Percentiles rank a stretch among this genome's conserved stretches.
Conservation (phyloP, 176 grass and related monocot genomes). For the Aegilops bicornis region DNA sequence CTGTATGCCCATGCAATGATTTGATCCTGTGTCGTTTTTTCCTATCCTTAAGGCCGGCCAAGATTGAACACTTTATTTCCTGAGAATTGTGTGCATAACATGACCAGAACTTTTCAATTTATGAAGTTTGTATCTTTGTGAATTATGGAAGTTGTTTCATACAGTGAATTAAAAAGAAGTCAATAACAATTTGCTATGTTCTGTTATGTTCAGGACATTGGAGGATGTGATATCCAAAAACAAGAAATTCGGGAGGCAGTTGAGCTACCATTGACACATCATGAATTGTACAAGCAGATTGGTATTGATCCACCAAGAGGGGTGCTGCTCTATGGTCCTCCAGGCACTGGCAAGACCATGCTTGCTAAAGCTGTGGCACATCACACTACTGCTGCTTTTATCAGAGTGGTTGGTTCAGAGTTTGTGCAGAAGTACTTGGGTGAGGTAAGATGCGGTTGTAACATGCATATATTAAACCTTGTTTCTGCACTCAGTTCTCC, state of each 20-base stretch:
- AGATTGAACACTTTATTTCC: background rate
- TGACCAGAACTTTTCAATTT: background rate
- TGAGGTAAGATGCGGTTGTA: slow-evolving; percentile 55
- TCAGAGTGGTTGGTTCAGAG: slow-evolving; percentile 93
- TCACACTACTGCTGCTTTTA: slow-evolving; percentile 95
- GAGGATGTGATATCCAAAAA: slow-evolving; percentile 97
- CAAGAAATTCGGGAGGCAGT: slow-evolving; percentile 98
- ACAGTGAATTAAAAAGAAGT: background rate
- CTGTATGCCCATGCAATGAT: background rate
- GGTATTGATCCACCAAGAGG: slow-evolving; percentile 97
- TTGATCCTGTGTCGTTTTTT: background rate
- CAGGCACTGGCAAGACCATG: slow-evolving; percentile 97
- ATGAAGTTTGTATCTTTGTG: background rate
- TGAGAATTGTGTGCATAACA: background rate
- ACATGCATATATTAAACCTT: background rate
- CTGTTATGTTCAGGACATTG: slow-evolving; percentile 80
- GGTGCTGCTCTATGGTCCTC: slow-evolving; percentile 89
- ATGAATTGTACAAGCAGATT: slow-evolving; percentile 96
- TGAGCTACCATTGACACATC: slow-evolving; percentile 59
- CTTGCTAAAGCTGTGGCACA: slow-evolving; percentile 94
- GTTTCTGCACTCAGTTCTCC: background rate
- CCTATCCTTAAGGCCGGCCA: background rate
- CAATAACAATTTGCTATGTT: background rate
- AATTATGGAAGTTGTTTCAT: background rate
- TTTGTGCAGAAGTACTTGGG: slow-evolving; percentile 99